phyloP scores from a whole-genome alignment of 106 monocot genomes.

The Dendrobium chrysotoxum region DNA sequence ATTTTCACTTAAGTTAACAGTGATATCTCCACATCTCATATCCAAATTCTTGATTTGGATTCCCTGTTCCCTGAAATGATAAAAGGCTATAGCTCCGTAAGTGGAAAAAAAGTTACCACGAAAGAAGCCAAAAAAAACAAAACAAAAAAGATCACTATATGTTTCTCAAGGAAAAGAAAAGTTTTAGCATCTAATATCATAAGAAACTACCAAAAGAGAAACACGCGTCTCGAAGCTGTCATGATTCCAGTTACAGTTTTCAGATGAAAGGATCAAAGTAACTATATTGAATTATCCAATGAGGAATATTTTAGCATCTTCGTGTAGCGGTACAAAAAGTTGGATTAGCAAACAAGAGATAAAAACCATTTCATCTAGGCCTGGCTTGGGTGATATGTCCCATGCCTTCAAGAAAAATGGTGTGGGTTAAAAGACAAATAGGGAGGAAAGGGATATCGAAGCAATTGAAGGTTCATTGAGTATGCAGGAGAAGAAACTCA shows the following conservation, averaged over 20 bases:
- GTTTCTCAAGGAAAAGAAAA: no score
- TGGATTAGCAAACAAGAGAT: neutral
- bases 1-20: slow-evolving; percentile 60
- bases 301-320: neutral
- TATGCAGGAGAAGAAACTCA: slow-evolving; percentile 22
- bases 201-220: neutral
- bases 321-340: neutral
- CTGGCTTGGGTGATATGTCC: neutral
- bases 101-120: neutral
- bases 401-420: neutral
- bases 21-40: slow-evolving; percentile 53
- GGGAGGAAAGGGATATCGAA: neutral
- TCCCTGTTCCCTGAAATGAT: slow-evolving; percentile 54
- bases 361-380: neutral
- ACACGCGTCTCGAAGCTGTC: neutral
- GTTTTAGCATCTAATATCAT: neutral
- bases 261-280: neutral
- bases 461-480: neutral
- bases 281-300: neutral
- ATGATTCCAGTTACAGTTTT: neutral
- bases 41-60: slow-evolving; percentile 64
- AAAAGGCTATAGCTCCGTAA: slow-evolving; percentile 10
- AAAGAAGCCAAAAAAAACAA: neutral
- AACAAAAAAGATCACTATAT: neutral
- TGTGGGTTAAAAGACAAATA: neutral